Conservation (phyloP, 768 basidiomycete genomes). For the Termitomyces sp. region DNA sequence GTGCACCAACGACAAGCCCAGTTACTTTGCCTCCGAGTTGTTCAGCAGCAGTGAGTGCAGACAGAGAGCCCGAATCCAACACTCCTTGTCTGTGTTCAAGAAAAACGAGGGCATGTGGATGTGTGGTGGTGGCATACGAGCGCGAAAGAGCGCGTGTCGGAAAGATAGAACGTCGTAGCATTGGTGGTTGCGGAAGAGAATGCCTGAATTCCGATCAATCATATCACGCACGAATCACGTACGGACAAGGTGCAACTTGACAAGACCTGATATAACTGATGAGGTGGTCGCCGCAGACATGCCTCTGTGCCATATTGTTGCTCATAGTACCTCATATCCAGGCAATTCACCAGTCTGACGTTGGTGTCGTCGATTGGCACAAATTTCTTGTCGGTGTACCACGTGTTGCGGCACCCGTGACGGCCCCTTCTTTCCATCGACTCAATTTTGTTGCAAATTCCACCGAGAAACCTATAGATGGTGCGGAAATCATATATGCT, state of each 20-base stretch:
- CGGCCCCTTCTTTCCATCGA: constrained; percentile 58
- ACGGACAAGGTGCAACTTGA: background rate
- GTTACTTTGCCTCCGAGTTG: constrained; percentile 86
- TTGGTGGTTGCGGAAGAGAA: constrained; percentile 6
- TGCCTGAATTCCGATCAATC: constrained; percentile 14
- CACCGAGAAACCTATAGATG: constrained; percentile 12
- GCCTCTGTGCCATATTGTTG: constrained; percentile 6
- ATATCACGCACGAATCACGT: constrained; percentile 8
- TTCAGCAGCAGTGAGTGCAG: constrained; percentile 87
- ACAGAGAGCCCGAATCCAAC: constrained; percentile 82
- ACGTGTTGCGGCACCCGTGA: constrained; percentile 42
- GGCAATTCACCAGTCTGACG: constrained; percentile 71
- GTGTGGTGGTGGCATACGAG: constrained; percentile 55
- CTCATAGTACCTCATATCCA: constrained; percentile 18
- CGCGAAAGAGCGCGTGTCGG: constrained; percentile 26
- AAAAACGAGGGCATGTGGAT: constrained; percentile 81
- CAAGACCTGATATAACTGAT: background rate
- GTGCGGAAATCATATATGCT: constrained; percentile 51
- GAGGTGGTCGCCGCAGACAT: constrained; percentile 12
- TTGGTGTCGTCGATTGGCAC: constrained; percentile 87
- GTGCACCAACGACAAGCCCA: constrained; percentile 67
- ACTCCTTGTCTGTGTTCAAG: constrained; percentile 83
- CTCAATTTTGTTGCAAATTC: background rate
- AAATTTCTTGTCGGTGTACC: constrained; percentile 74
- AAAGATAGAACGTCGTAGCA: constrained; percentile 18